These are phyloP conservation scores for Stipa capillata DNA, from an alignment of 176 grass and related monocot genomes.

Conservation along the genomic window DNA sequence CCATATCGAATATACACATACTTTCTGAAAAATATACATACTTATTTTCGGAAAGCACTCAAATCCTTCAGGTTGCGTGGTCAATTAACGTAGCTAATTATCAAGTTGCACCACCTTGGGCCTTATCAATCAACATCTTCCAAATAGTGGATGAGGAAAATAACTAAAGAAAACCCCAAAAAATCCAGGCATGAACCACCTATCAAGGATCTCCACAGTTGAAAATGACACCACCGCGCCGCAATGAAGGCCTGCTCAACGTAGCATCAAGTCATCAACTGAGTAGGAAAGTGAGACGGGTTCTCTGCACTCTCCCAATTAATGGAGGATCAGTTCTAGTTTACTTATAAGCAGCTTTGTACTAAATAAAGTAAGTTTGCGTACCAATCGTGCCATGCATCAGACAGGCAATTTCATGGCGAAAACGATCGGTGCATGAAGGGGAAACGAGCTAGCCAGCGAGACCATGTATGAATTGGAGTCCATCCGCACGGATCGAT, in stretches of 20 bases:
- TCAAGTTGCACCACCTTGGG: background rate
- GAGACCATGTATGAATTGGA: background rate
- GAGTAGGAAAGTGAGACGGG: background rate
- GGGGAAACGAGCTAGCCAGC: background rate
- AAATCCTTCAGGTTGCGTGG: background rate
- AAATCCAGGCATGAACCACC: background rate
- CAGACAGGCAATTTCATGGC: background rate
- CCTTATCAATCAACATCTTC: background rate
- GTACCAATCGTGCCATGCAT: background rate
- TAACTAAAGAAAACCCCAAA: background rate
- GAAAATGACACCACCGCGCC: background rate
- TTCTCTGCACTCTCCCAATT: background rate
- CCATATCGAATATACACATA: background rate
- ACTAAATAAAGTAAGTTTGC: background rate
- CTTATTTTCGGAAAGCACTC: background rate
- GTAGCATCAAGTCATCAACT: background rate
- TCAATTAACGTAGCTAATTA: background rate
- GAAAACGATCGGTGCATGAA: background rate
- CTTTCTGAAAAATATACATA: background rate
- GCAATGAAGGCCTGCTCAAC: background rate
- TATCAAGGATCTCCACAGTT: background rate
- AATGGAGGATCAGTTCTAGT: background rate
- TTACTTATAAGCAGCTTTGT: background rate
- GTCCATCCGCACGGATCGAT: background rate
- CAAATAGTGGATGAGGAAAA: background rate